These are phyloP conservation scores for Corallochytrium limacisporum DNA, from an alignment of 78 protist species.

Conservation along the genomic window DNA sequence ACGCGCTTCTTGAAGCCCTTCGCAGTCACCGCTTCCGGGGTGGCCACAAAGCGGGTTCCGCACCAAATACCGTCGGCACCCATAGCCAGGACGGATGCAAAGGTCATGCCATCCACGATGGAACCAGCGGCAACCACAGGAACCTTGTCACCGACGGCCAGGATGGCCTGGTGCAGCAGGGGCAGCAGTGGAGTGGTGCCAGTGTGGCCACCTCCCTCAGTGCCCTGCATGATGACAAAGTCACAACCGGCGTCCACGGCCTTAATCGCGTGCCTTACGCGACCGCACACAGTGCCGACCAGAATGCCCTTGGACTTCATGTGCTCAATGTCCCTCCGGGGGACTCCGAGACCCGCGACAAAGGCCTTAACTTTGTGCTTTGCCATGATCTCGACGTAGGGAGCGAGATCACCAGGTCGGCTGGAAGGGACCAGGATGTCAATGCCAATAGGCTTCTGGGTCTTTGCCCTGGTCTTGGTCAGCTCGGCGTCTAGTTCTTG, in stretches of 20 bases:
- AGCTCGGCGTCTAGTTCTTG: neutral
- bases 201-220: conserved; percentile 12
- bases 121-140: conserved; percentile 15
- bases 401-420: too few species aligned
- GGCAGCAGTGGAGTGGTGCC: neutral
- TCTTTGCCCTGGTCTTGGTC: neutral
- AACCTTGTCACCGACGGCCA: neutral
- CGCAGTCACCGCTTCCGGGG: neutral
- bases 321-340: neutral
- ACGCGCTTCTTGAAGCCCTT: neutral
- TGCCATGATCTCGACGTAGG: conserved; percentile 5
- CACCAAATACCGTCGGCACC: conserved; percentile 8
- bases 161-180: neutral
- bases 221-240: neutral
- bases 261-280: neutral
- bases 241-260: neutral
- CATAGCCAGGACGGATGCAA: conserved; percentile 11
- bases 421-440: conserved; percentile 8
- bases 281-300: neutral
- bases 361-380: neutral
- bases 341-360: neutral
- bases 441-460: neutral
- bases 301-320: neutral
- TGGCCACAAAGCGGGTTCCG: conserved; percentile 6
- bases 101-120: neutral